phyloP scores from a whole-genome alignment of 2,329 filamentous ascomycete genomes.

The Mariannaea elegans region DNA sequence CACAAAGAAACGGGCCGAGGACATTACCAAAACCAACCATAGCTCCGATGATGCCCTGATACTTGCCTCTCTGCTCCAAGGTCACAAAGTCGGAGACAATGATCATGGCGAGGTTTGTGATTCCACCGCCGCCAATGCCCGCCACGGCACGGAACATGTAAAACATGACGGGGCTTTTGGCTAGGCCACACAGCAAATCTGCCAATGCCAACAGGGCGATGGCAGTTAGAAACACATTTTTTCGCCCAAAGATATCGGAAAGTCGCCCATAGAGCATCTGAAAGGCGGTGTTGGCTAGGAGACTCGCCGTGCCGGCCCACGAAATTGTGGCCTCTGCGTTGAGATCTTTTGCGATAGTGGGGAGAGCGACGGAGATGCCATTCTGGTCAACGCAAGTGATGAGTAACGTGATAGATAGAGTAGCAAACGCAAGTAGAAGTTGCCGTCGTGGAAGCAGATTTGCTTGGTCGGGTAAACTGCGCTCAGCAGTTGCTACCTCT shows the following conservation, averaged over 20 bases:
- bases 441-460: conserved; percentile 63
- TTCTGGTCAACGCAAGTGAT: conserved; percentile 67
- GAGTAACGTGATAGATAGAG: conserved; percentile 61
- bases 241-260: conserved; percentile 69
- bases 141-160: conserved; percentile 69
- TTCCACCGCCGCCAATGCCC: conserved; percentile 69
- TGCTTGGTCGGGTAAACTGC: conserved; percentile 62
- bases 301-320: conserved; percentile 62
- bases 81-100: conserved; percentile 69
- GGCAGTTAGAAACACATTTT: conserved; percentile 64
- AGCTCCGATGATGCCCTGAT: conserved; percentile 54
- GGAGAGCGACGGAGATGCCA: conserved; percentile 60
- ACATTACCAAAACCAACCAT: conserved; percentile 53
- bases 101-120: conserved; percentile 67
- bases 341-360: conserved; percentile 60
- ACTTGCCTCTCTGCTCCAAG: conserved; percentile 66
- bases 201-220: conserved; percentile 62
- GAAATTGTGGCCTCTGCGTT: conserved; percentile 59
- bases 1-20: conserved; percentile 55
- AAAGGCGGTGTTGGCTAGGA: conserved; percentile 69
- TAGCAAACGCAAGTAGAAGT: conserved; percentile 59
- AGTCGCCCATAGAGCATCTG: conserved; percentile 71
- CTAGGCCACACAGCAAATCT: conserved; percentile 67
- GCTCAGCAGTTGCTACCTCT: conserved; percentile 46
- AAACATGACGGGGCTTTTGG: conserved; percentile 63